A percentile compares a stretch with the other conserved stretches of the same genome.
Evolutionary conservation across 1,284 basidiomycete species (phyloP).

Genomic region (Pseudozyma tsukubaensis): DNA sequence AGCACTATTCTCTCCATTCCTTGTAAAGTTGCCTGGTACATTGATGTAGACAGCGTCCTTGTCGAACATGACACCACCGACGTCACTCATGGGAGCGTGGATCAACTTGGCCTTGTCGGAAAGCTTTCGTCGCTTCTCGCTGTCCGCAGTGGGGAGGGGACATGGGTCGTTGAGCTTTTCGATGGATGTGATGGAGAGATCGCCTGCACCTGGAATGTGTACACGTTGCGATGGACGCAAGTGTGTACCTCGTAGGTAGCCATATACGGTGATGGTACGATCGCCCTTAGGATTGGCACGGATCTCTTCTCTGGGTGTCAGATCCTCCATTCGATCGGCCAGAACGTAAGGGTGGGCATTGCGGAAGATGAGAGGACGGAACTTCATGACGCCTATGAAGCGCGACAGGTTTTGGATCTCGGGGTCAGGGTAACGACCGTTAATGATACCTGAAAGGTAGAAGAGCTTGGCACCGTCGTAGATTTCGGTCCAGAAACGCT

Average conservation of each 20-base stretch:
- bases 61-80: constrained; percentile 96
- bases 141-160: constrained; percentile 89
- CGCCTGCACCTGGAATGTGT: constrained; percentile 94
- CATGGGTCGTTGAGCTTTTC: constrained; percentile 89
- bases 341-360: constrained; percentile 95
- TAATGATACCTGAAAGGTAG: constrained; percentile 96
- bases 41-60: constrained; percentile 99
- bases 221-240: constrained; percentile 78
- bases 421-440: constrained; percentile 95
- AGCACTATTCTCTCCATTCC: constrained; percentile 72
- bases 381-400: constrained; percentile 98
- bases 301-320: constrained; percentile 87
- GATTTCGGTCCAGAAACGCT: constrained; percentile 99
- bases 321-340: constrained; percentile 94
- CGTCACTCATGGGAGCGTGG: constrained; percentile 98
- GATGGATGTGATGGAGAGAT: constrained; percentile 79
- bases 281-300: constrained; percentile 88
- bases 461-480: constrained; percentile 99
- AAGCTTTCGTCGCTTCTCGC: constrained; percentile 90
- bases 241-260: constrained; percentile 79
- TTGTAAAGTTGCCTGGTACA: constrained; percentile 90
- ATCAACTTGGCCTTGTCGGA: constrained; percentile 95
- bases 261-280: constrained; percentile 90
- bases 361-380: constrained; percentile 94
- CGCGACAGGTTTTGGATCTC: constrained; percentile 92